Percentiles rank a stretch among this genome's conserved stretches.
phyloP scores from a whole-genome alignment of 768 basidiomycete species.

The Astraeus odoratus region DNA sequence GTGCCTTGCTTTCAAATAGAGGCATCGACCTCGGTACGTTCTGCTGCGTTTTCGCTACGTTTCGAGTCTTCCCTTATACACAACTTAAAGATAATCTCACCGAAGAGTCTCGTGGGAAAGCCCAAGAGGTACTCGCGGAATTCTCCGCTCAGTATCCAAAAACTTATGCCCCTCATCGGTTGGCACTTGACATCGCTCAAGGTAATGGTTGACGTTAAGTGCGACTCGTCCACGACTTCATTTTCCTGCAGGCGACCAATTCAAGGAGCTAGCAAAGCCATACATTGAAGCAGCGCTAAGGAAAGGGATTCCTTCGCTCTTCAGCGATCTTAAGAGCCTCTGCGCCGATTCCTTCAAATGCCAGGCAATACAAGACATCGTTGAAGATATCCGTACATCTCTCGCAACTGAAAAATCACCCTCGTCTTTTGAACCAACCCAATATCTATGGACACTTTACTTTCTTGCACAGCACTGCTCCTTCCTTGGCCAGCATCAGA shows the following conservation, averaged over 20 bases:
- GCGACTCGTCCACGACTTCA: not conserved
- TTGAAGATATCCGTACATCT: constrained; percentile 41
- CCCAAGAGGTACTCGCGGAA: constrained; percentile 50
- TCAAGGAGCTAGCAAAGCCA: constrained; percentile 51
- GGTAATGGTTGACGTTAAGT: constrained; percentile 26
- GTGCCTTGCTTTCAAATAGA: constrained; percentile 58
- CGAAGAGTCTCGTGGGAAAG: constrained; percentile 44
- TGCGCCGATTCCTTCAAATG: constrained; percentile 65
- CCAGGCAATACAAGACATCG: constrained; percentile 58
- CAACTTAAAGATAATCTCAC: constrained; percentile 31
- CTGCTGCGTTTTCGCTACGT: not conserved
- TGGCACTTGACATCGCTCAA: constrained; percentile 62
- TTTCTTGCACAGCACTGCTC: constrained; percentile 90
- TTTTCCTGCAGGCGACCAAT: constrained; percentile 49
- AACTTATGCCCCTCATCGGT: constrained; percentile 63
- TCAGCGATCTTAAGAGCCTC: constrained; percentile 84
- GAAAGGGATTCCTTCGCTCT: constrained; percentile 90
- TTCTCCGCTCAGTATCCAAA: constrained; percentile 59
- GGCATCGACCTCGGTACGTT: constrained; percentile 59
- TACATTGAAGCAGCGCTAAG: constrained; percentile 68
- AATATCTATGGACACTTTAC: constrained; percentile 92
- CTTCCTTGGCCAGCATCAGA: constrained; percentile 39
- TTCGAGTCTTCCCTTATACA: constrained; percentile 9
- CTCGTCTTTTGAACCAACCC: constrained; percentile 50
- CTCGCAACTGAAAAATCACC: constrained; percentile 31